These are phyloP conservation scores for Yarrowia bubula DNA, from an alignment of 805 yeast genomes.

Conservation along the genomic window DNA sequence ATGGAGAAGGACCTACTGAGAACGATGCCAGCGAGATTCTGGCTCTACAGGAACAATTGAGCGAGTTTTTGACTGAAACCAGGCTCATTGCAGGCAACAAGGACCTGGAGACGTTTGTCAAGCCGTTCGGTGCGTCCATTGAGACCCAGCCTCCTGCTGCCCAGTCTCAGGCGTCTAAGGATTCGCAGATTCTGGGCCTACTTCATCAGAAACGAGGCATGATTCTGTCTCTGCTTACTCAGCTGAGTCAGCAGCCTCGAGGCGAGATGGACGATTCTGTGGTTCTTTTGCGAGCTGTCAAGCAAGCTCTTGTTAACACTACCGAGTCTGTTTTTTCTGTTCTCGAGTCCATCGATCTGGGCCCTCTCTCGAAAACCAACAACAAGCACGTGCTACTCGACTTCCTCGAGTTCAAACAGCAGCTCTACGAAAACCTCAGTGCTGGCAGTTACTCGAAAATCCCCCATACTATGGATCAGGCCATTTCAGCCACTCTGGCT, in stretches of 20 bases:
- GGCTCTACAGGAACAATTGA: not conserved
- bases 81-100: not conserved
- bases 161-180: conserved; percentile 14
- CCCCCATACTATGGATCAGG: conserved; percentile 13
- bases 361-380: not conserved
- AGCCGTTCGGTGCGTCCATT: conserved; percentile 17
- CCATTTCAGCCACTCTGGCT: conserved; percentile 16
- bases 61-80: not conserved
- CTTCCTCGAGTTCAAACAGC: conserved; percentile 17
- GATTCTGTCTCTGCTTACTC: conserved; percentile 19
- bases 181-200: conserved; percentile 14
- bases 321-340: conserved; percentile 13
- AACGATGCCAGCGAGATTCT: not conserved
- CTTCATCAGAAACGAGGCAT: conserved; percentile 18
- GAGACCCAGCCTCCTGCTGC: conserved; percentile 12
- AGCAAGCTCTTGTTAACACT: conserved; percentile 17
- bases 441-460: conserved; percentile 1
- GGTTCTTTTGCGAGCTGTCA: conserved; percentile 8
- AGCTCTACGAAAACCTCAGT: not conserved
- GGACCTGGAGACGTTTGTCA: conserved; percentile 3
- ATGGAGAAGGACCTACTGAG: not conserved
- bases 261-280: conserved; percentile 24
- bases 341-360: conserved; percentile 23
- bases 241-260: conserved; percentile 20
- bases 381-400: conserved; percentile 22